Evolutionary conservation across 2,329 filamentous ascomycete genomes (phyloP).

Genomic region (Cytospora schulzeri): DNA sequence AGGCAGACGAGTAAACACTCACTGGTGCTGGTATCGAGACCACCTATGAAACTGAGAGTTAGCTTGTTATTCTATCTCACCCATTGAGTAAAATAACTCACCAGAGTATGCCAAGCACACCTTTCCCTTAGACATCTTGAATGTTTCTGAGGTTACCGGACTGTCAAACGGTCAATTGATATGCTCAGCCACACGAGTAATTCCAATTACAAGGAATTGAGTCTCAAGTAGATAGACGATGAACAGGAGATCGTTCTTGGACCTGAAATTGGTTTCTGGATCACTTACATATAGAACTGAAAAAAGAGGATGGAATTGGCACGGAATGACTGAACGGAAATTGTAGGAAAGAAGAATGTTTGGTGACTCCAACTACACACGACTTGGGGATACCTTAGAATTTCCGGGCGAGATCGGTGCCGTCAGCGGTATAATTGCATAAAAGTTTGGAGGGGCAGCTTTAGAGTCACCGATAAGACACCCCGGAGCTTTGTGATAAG

Average conservation of each 20-base stretch:
- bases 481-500: conserved; percentile 18
- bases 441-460: conserved; percentile 21
- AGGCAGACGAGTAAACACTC: conserved; percentile 10
- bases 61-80: conserved; percentile 3
- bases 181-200: neutral
- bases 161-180: conserved; percentile 24
- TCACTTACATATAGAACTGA: conserved; percentile 23
- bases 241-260: conserved; percentile 1
- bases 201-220: neutral
- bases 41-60: conserved; percentile 18
- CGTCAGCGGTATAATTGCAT: conserved; percentile 10
- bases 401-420: conserved; percentile 27
- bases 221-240: neutral
- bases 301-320: conserved; percentile 8
- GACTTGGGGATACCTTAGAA: conserved; percentile 14
- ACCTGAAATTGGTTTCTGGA: neutral
- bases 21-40: conserved; percentile 29
- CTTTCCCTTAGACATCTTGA: conserved; percentile 28
- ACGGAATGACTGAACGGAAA: neutral
- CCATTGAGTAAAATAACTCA: conserved; percentile 1
- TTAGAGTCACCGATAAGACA: conserved; percentile 19
- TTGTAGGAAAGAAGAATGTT: conserved; percentile 11
- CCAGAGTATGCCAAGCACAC: conserved; percentile 29
- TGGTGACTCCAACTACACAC: conserved; percentile 15
- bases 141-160: neutral